Evolutionary conservation across 2,329 filamentous ascomycete species (phyloP), one percentile per base, ranked within the genome.

Genomic region (Chalaropsis thielavioides): DNA sequence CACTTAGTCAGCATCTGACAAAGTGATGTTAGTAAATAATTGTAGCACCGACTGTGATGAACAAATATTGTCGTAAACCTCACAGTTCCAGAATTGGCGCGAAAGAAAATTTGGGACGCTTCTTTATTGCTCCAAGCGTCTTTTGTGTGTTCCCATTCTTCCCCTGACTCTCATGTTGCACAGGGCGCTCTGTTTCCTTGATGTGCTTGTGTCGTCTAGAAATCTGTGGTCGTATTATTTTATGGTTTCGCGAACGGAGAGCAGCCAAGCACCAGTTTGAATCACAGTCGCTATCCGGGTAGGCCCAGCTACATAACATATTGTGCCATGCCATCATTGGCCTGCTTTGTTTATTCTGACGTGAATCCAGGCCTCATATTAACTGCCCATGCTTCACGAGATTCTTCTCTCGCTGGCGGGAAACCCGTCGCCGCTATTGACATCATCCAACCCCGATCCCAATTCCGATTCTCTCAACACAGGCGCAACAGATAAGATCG

Each of bases 381-480:
- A n/a, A n/a, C 24, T 35, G 61, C 60, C 70, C 70, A 99, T 99
- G 94, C 89, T 99, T 75, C 94, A 97, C 83, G 94, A 99, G 81
- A 90, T 99, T 78, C 85, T 97, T 76, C 87, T 99, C 76, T 92
- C 92, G 75, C 86, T 97, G 76, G 95, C 92, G 71, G 92, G 94
- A 70, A 90, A 97, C 77, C 88, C 89, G 69, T 96, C 92, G 69
- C 88, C 91, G 70, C 83, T 97, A 73, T 88, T 96, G 38, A 38
- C 51, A 13, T n/a, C 63, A 19, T 61, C 65, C n/a, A 41, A 49
- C 13, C 7, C 46, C 38, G 73, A 77, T 70, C 73, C 78, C 68
- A 70, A 71, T 46, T 22, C 51, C n/a, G 44, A n/a, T 49, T 49
- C 44, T 49, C 44, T 62, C 13, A 65, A 59, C 70, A 72, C 75